A percentile compares a stretch with the other conserved stretches of the same genome.
Evolutionary conservation across 345 rosid species (phyloP).

Genomic region (Salix koriyanagi): DNA sequence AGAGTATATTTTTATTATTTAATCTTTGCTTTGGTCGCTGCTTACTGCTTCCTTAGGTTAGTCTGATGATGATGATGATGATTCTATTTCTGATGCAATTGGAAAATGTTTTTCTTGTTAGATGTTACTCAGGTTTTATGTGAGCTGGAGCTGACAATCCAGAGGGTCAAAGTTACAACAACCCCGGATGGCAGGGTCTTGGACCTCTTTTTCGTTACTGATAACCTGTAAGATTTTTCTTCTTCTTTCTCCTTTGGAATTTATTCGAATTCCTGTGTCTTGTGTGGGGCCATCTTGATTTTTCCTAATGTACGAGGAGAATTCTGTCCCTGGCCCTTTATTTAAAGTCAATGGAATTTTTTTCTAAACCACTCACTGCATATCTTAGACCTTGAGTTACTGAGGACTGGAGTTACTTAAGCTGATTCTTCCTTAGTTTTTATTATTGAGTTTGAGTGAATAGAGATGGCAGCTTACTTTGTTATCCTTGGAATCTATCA

Average conservation of each 20-base stretch:
- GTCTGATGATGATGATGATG: not conserved
- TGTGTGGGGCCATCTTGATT: not conserved
- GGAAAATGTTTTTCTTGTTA: slow-evolving; percentile 19
- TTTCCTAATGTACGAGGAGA: too few relatives aligned
- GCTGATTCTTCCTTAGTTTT: not conserved
- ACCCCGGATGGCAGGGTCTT: slow-evolving; percentile 76
- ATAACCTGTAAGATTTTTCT: slow-evolving; percentile 53
- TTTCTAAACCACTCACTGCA: too few relatives aligned
- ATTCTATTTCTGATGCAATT: slow-evolving; percentile 12
- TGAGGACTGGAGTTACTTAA: too few relatives aligned
- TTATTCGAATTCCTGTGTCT: not conserved
- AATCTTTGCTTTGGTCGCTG: not conserved
- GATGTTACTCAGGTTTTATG: slow-evolving; percentile 78
- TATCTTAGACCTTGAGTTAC: too few relatives aligned
- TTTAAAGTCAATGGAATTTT: too few relatives aligned
- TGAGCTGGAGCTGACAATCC: slow-evolving; percentile 82
- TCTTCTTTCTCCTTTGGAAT: not conserved
- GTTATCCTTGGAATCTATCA: not conserved
- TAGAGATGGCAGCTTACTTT: not conserved
- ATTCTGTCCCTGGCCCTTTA: too few relatives aligned
- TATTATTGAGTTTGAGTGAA: too few relatives aligned
- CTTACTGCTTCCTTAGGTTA: not conserved
- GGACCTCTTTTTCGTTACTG: slow-evolving; percentile 80
- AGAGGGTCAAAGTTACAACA: slow-evolving; percentile 78
- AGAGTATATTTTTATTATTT: not conserved